phyloP scores from a whole-genome alignment of 257 asterid species.

The Ligustrum vulgare region DNA sequence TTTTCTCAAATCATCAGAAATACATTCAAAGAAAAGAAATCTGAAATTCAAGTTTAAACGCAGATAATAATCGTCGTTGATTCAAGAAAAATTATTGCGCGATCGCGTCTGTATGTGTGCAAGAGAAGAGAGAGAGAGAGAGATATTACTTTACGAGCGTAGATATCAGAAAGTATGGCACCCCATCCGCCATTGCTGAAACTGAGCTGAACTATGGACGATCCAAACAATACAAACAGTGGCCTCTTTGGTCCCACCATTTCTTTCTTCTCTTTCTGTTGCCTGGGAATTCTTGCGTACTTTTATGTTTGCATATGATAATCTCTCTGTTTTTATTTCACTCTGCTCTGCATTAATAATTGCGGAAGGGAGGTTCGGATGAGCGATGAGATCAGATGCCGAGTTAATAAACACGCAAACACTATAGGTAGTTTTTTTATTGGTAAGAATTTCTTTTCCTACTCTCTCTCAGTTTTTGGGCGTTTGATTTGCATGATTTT shows the following conservation, averaged over 20 bases:
- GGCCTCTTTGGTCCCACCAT: slow-evolving; percentile 95
- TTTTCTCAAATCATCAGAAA: background rate
- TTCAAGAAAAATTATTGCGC: background rate
- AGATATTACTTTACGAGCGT: slow-evolving; percentile 77
- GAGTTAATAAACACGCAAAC: background rate
- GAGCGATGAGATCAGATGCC: background rate
- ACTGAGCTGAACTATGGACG: slow-evolving; percentile 91
- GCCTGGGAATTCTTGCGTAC: slow-evolving; percentile 12
- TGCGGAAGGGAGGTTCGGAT: background rate
- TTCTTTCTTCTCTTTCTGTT: background rate
- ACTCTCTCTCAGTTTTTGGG: too few species aligned
- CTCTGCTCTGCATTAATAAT: slow-evolving; percentile 10
- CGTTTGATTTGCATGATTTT: too few species aligned
- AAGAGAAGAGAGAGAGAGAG: background rate
- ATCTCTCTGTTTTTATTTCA: background rate
- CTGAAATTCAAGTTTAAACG: background rate
- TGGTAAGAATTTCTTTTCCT: too few species aligned
- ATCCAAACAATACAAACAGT: slow-evolving; percentile 83
- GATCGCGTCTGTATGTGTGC: background rate
- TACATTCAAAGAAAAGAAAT: background rate
- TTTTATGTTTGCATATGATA: background rate
- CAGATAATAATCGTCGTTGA: background rate
- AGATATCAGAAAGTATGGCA: slow-evolving; percentile 80
- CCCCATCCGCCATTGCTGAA: slow-evolving; percentile 99
- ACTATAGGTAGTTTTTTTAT: too few species aligned